phyloP scores from a whole-genome alignment of 2,329 filamentous ascomycete genomes.

The Geosmithia putterillii region DNA sequence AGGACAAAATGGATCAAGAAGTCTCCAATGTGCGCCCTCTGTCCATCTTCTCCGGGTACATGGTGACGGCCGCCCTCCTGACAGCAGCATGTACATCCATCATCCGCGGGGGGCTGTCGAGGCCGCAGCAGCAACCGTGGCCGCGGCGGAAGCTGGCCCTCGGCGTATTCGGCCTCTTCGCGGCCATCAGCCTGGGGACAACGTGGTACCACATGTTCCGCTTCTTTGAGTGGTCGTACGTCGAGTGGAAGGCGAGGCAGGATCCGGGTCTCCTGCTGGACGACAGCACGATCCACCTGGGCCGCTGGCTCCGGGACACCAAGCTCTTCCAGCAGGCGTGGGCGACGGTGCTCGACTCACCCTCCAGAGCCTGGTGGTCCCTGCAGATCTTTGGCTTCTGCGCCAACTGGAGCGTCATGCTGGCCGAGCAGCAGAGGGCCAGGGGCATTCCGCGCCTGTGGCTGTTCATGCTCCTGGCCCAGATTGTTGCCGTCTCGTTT shows the following conservation, averaged over 20 bases:
- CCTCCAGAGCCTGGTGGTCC: constrained; percentile 12
- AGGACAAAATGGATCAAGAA: not conserved
- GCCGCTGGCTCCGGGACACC: constrained; percentile 13
- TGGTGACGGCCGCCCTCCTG: not conserved
- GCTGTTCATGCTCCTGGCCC: constrained; percentile 13
- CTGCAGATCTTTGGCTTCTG: constrained; percentile 14
- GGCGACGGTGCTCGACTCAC: constrained; percentile 11
- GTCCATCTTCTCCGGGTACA: not conserved
- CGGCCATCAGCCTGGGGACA: constrained; percentile 10
- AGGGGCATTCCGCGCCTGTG: constrained; percentile 8
- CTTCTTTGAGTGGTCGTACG: constrained; percentile 70
- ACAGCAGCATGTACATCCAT: not conserved
- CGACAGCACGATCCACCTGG: constrained; percentile 5
- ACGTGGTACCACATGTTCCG: constrained; percentile 50
- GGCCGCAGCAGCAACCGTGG: not conserved
- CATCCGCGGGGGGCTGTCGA: not conserved
- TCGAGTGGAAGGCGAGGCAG: constrained; percentile 56
- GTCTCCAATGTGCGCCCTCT: constrained; percentile 1
- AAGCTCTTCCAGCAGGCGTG: constrained; percentile 13
- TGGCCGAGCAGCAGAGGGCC: constrained; percentile 10
- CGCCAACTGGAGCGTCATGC: constrained; percentile 12
- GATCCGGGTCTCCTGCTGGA: not conserved
- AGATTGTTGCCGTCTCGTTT: constrained; percentile 14
- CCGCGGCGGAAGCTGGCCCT: not conserved
- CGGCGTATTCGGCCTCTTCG: constrained; percentile 7